Base-by-base conservation (phyloP, 352 stramenopile genomes). In the Phytophthora aleatoria region DNA sequence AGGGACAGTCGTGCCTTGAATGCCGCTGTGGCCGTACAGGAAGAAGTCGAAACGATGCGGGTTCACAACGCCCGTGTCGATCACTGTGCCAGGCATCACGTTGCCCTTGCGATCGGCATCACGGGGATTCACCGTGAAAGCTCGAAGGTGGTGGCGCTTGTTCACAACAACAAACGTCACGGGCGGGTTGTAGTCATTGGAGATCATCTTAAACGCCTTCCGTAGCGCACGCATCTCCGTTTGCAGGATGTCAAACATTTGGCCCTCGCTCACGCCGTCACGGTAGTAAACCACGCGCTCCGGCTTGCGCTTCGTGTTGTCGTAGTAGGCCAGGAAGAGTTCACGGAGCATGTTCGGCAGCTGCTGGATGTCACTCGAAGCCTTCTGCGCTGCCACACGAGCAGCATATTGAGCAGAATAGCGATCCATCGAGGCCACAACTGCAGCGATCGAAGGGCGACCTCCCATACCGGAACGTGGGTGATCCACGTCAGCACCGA, bases 141-240 rank as follows among this genome's bases (percentile, higher is more conserved):
- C 57, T 6, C 89, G 79, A 33, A 88, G 90, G 62, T 95, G 81
- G 74, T 96, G 89, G 3, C 89, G 85, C 73, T 96, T 96, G 66
- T 95, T 87, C 28, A 94, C 85, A 6, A 95, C 65, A 10, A 96
- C 75, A 61, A 96, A 95, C 31, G 89, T 95, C 62, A 96, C 90
- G 11, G 73, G 64, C 9, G 89, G 89, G 3, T 67, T 62, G 57
- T 95, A 96, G 13, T 61, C 81, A 0, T 69, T 43, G 13, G 90
- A 76, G 15, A 96, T 62, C 47, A 61, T 58, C 16, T 76, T 71
- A 33, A 87, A 95, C 11, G 86, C 85, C 57, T 77, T 71, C 35
- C 85, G 78, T n/a, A 92, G 79, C 27, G 87, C 83, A 85, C 50
- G 87, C 89, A 96, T 90, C 45, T 89, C 89, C 3, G 71, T 76